Percentiles rank a stretch among this genome's conserved stretches.
Conservation (phyloP, 345 rosid species). For the Reutealis trisperma region DNA sequence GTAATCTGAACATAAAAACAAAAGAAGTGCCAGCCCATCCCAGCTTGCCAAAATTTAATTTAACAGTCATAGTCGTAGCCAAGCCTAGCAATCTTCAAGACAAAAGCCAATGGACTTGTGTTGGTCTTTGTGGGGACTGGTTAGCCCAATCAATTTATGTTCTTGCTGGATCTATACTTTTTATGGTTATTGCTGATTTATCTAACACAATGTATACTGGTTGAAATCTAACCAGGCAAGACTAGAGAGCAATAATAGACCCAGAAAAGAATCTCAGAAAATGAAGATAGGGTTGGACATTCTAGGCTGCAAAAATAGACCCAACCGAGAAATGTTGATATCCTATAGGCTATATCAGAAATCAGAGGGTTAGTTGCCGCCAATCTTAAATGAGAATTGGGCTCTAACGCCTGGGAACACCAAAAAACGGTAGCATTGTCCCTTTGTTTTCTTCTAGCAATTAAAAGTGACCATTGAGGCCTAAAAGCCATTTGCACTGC, state of each 20-base stretch:
- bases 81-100: too few relatives aligned
- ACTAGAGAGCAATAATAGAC: too few relatives aligned
- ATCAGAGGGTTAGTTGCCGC: slow-evolving; percentile 18
- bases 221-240: slow-evolving; percentile 18
- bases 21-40: not conserved
- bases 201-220: not conserved
- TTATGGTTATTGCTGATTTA: not conserved
- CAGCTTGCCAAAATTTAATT: too few relatives aligned
- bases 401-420: not conserved
- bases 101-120: too few relatives aligned
- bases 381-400: slow-evolving; percentile 17
- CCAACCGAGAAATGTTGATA: not conserved
- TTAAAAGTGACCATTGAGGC: slow-evolving; percentile 20
- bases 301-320: slow-evolving; percentile 21
- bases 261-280: not conserved
- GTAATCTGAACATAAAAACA: not conserved
- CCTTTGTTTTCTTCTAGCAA: slow-evolving; percentile 12
- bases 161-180: not conserved
- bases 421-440: not conserved
- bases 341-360: not conserved
- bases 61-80: too few relatives aligned
- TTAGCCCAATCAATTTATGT: not conserved
- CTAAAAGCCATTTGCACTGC: slow-evolving; percentile 6
- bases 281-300: slow-evolving; percentile 20
- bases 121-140: too few relatives aligned